These are phyloP conservation scores for Lepiota brunneoincarnata DNA, from an alignment of 768 basidiomycete species.

Conservation along the genomic window DNA sequence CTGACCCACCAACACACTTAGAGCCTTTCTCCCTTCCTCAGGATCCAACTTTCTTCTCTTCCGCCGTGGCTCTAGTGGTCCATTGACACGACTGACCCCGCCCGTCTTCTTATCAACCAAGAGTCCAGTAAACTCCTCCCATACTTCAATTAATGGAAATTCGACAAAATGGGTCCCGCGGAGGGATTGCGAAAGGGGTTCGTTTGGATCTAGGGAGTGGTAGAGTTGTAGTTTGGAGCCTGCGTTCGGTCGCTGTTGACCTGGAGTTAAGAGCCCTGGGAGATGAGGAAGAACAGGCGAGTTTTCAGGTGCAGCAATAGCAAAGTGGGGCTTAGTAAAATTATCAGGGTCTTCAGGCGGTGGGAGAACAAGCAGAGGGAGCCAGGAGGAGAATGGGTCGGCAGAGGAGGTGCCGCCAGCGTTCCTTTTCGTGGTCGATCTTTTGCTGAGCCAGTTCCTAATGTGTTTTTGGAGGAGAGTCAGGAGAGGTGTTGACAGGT, in stretches of 20 bases:
- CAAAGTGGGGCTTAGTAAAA: slow-evolving; percentile 56
- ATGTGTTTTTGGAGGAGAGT: slow-evolving; percentile 46
- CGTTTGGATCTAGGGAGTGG: slow-evolving; percentile 53
- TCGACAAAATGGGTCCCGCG: slow-evolving; percentile 71
- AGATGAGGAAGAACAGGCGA: slow-evolving; percentile 20
- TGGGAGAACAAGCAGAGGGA: slow-evolving; percentile 47
- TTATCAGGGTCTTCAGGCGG: slow-evolving; percentile 54
- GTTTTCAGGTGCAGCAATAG: slow-evolving; percentile 48
- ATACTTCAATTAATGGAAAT: slow-evolving; percentile 80
- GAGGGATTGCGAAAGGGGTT: slow-evolving; percentile 47
- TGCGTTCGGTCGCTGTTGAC: slow-evolving; percentile 13
- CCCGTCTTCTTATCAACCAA: slow-evolving; percentile 56
- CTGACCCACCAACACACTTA: slow-evolving; percentile 37
- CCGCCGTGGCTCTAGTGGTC: slow-evolving; percentile 29
- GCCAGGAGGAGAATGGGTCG: slow-evolving; percentile 49
- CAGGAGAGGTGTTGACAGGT: slow-evolving; percentile 47
- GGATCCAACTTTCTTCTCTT: slow-evolving; percentile 60
- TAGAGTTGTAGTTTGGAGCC: slow-evolving; percentile 35
- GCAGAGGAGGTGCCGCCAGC: neutral
- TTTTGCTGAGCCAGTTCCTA: slow-evolving; percentile 45
- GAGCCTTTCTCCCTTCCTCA: slow-evolving; percentile 50
- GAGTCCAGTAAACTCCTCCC: slow-evolving; percentile 63
- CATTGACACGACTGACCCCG: slow-evolving; percentile 24
- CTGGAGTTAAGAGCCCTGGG: neutral
- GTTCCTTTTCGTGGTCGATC: slow-evolving; percentile 14